These are phyloP conservation scores for Diplodia seriata DNA, from an alignment of 2,329 filamentous ascomycete species.

Conservation along the genomic window DNA sequence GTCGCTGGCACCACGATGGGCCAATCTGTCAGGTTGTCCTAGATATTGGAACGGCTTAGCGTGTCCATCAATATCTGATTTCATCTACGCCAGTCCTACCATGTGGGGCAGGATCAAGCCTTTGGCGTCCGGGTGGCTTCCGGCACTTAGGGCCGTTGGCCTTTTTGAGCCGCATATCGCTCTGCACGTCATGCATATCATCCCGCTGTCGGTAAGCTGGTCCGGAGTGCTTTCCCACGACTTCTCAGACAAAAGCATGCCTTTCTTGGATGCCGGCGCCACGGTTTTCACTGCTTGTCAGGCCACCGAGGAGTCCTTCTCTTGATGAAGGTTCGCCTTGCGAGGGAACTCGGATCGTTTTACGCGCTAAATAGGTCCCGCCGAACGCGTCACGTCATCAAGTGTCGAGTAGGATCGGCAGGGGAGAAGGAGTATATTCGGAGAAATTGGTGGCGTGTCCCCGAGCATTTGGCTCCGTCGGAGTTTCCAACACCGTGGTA, in stretches of 20 bases:
- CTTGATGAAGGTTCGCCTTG: not conserved
- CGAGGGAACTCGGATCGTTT: not conserved
- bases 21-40: not conserved
- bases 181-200: not conserved
- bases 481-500: not conserved
- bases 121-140: not conserved
- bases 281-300: not conserved
- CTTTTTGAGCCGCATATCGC: not conserved
- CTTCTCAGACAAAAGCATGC: not conserved
- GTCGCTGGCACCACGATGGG: not conserved
- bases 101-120: not conserved
- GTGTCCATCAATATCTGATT: conserved; percentile 1
- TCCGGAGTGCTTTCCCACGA: not conserved
- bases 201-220: not conserved
- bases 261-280: not conserved
- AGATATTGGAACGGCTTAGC: not conserved
- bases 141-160: not conserved
- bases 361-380: not conserved
- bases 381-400: not conserved
- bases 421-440: conserved; percentile 10
- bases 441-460: not conserved
- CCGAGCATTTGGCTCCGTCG: not conserved
- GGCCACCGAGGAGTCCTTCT: not conserved
- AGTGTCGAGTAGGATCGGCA: not conserved
- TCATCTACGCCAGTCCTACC: not conserved